Conservation (phyloP, 75 land plant genomes). For the Chamaecyparis obtusa region DNA sequence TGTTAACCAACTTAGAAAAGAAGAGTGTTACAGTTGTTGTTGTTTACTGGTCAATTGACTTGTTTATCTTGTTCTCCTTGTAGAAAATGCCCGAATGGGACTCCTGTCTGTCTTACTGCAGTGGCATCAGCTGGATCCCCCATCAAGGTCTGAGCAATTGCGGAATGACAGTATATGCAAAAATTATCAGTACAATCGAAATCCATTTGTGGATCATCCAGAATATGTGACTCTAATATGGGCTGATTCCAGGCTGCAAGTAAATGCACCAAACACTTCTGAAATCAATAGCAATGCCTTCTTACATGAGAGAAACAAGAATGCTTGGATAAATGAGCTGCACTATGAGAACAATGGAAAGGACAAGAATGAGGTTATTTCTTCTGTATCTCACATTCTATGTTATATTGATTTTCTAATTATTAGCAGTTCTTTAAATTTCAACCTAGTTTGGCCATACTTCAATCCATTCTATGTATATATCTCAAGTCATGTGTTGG, state of each 20-base stretch:
- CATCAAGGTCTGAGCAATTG: slow-evolving; percentile 49
- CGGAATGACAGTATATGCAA: slow-evolving; percentile 59
- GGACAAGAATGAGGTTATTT: slow-evolving; percentile 31
- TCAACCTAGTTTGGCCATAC: neutral
- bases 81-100: slow-evolving; percentile 63
- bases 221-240: slow-evolving; percentile 73
- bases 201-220: too few relatives aligned
- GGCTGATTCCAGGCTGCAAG: slow-evolving; percentile 12
- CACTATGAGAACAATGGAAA: slow-evolving; percentile 32
- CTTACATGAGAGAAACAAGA: neutral
- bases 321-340: too few relatives aligned
- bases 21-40: neutral
- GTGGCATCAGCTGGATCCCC: slow-evolving; percentile 72
- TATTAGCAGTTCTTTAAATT: neutral
- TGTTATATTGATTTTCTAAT: neutral
- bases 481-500: neutral
- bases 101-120: slow-evolving; percentile 55
- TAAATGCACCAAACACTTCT: neutral
- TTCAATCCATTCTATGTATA: neutral
- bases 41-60: neutral
- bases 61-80: slow-evolving; percentile 1
- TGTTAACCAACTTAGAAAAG: too few relatives aligned
- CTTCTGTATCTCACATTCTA: neutral
- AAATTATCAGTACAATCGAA: slow-evolving; percentile 67
- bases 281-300: neutral